Conservation (phyloP, 176 grass and related monocot genomes). For the Thinopyrum elongatum region DNA sequence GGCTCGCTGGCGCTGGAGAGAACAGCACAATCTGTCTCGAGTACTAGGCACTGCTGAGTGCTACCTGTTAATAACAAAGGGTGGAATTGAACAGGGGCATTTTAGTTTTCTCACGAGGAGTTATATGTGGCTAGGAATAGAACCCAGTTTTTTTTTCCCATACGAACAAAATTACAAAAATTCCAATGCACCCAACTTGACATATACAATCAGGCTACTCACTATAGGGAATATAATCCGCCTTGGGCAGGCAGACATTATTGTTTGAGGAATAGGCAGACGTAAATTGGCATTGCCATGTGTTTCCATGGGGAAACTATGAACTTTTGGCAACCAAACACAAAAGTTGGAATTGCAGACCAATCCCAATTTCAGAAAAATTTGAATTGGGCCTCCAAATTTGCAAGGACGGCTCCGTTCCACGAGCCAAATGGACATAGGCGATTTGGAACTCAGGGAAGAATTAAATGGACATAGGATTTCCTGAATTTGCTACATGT, state of each 20-base stretch:
- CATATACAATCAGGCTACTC: background rate
- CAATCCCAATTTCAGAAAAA: background rate
- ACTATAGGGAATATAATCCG: background rate
- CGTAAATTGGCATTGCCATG: background rate
- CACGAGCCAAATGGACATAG: background rate
- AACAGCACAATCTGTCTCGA: too few relatives aligned
- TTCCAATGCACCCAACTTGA: background rate
- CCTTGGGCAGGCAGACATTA: background rate
- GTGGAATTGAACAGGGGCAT: too few relatives aligned
- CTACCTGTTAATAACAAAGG: too few relatives aligned
- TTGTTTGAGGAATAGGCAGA: too few relatives aligned
- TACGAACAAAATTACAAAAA: background rate
- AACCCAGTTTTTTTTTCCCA: background rate
- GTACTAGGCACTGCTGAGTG: too few relatives aligned
- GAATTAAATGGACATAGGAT: background rate
- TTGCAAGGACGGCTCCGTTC: background rate
- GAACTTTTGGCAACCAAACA: background rate
- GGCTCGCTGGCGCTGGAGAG: too few relatives aligned
- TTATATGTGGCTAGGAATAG: too few relatives aligned
- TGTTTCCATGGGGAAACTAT: background rate
- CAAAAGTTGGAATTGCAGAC: background rate
- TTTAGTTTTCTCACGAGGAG: too few relatives aligned
- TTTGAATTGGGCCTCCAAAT: background rate
- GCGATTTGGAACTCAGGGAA: background rate
- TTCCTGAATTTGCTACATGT: background rate